Evolutionary conservation across 208 protist genomes (phyloP), one percentile per base, ranked within the genome.

Genomic region (Trypanosoma boissoni): DNA sequence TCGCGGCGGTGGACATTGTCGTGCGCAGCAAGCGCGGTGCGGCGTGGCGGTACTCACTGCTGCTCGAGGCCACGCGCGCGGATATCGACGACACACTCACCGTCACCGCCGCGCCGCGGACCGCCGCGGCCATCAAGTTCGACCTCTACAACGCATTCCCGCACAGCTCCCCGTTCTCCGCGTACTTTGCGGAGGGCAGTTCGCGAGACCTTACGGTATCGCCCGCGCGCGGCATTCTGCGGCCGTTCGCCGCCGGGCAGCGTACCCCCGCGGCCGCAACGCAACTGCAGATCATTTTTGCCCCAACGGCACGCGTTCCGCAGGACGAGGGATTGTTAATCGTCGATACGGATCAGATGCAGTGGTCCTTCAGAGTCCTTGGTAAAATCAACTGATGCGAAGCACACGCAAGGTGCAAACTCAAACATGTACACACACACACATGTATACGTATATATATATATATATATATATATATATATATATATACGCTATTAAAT

Each of bases 311-410:
- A 16, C 79, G 86, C 27, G 75, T 88, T 26, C 78, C 86, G 46
- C 74, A 83, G 60, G 73, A 83, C 48, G 86, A 93, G 64, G 86
- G 91, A 3, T 76, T 77, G 24, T 77, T 97, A 10, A 74, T 92
- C 57, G 76, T 97, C 31, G 88, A 95, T 69, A 95, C 91, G 12
- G 88, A 97, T 18, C 84, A 95, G 31, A 97, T 97, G 88, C 88
- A 94, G 69, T 97, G 91, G 91, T 79, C 80, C 7, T 97, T 92
- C 63, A 76, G 75, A 31, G 87, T 97, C 0, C 62, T 89, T 5
- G 91, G 78, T 10, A 85, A 81, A 58, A 55, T 88, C 12, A 72
- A 74, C 8, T 55, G 74, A 56, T 3, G 6, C 28, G 27, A 50
- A 26, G 20, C 39, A 54, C 16, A 39, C 36, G 23, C 27, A 49